phyloP scores from a whole-genome alignment of 129 eudicot genomes.

The Lactuca sativa region DNA sequence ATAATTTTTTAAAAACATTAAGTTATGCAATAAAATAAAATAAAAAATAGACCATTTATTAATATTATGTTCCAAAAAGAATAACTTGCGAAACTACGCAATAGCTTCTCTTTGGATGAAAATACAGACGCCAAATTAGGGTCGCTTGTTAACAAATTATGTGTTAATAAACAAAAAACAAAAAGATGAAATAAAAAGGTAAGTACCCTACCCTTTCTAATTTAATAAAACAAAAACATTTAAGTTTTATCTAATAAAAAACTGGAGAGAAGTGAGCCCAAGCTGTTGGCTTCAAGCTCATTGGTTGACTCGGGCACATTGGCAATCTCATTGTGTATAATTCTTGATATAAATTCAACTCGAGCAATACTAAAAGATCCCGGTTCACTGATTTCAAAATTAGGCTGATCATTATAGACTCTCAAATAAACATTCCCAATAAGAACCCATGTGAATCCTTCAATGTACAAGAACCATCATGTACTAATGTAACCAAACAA shows the following conservation, averaged over 20 bases:
- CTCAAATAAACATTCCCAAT: slow-evolving; percentile 93
- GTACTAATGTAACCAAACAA: slow-evolving; percentile 63
- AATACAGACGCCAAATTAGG: slow-evolving; percentile 92
- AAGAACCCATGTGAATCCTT: slow-evolving; percentile 71
- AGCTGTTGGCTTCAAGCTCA: slow-evolving; percentile 57
- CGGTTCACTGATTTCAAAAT: slow-evolving; percentile 89
- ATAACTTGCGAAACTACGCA: slow-evolving; percentile 87
- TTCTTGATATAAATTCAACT: slow-evolving; percentile 66
- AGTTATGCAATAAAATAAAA: slow-evolving; percentile 1
- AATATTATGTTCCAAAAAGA: too few species aligned
- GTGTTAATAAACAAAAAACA: slow-evolving; percentile 43
- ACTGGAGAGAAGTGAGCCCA: slow-evolving; percentile 85
- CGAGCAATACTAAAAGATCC: slow-evolving; percentile 84
- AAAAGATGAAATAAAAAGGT: slow-evolving; percentile 19
- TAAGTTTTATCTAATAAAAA: not conserved
- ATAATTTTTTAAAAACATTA: slow-evolving; percentile 21
- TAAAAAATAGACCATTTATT: too few species aligned
- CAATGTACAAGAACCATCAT: slow-evolving; percentile 76
- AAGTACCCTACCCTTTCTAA: not conserved
- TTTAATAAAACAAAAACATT: too few species aligned
- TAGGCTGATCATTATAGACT: slow-evolving; percentile 98
- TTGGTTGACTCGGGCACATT: slow-evolving; percentile 34
- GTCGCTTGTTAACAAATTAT: slow-evolving; percentile 82
- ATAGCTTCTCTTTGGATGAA: slow-evolving; percentile 80
- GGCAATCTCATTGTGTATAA: slow-evolving; percentile 46